These are phyloP conservation scores for Puccinia brachypodii DNA, from an alignment of 1,284 basidiomycete species.

Conservation along the genomic window DNA sequence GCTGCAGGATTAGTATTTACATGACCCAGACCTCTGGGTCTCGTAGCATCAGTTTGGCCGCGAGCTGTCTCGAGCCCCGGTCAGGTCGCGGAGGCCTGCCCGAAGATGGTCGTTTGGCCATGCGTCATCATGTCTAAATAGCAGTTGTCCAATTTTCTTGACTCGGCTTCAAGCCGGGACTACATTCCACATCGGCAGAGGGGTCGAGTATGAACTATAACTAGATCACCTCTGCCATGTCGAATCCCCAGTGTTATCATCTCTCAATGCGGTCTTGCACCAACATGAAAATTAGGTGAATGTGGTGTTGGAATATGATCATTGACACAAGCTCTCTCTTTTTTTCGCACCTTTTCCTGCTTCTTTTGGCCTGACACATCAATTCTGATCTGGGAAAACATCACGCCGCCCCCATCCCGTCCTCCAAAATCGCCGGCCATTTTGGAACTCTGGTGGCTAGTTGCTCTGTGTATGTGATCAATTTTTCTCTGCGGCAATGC, in stretches of 20 bases:
- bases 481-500: neutral
- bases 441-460: neutral
- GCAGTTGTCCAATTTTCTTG: too few relatives aligned
- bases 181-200: neutral
- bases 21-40: too few relatives aligned
- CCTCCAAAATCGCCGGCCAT: neutral
- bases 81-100: neutral
- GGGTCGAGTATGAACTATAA: neutral
- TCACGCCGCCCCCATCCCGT: neutral
- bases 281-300: neutral
- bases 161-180: neutral
- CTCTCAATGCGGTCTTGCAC: neutral
- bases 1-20: too few relatives aligned
- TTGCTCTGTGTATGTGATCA: slow-evolving; percentile 10
- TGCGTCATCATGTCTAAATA: too few relatives aligned
- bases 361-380: neutral
- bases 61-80: too few relatives aligned
- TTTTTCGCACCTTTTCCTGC: neutral
- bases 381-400: neutral
- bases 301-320: neutral
- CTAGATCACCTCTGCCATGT: neutral
- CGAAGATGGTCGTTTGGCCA: too few relatives aligned
- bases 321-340: neutral
- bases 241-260: too few relatives aligned
- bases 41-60: neutral